Evolutionary conservation across 108 stramenopile genomes (phyloP).

Genomic region (Skeletonema costatum): DNA sequence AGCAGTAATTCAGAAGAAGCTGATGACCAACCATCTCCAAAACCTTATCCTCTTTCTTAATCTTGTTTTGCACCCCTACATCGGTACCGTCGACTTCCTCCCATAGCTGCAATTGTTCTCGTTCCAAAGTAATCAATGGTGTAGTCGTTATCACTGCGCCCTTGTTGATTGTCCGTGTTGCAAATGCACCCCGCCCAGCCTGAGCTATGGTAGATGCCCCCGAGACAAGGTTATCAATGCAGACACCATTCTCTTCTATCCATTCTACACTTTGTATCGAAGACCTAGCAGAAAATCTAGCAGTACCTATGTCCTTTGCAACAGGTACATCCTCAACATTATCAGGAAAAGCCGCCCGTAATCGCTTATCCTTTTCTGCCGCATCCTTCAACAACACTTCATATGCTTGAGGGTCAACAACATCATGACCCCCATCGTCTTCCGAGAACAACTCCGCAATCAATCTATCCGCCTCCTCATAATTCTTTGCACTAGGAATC

Average conservation of each 20-base stretch:
- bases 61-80: constrained; percentile 14
- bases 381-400: constrained; percentile 7
- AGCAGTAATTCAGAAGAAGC: constrained; percentile 77
- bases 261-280: constrained; percentile 41
- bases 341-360: constrained; percentile 26
- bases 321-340: constrained; percentile 16
- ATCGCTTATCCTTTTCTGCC: constrained; percentile 8
- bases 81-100: constrained; percentile 15
- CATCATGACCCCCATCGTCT: not conserved
- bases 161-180: constrained; percentile 41
- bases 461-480: constrained; percentile 30
- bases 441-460: constrained; percentile 8
- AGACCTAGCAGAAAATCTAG: not conserved
- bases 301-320: not conserved
- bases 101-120: constrained; percentile 47
- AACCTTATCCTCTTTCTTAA: constrained; percentile 6
- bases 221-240: constrained; percentile 54
- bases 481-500: constrained; percentile 47
- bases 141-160: constrained; percentile 20
- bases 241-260: constrained; percentile 55
- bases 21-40: constrained; percentile 30
- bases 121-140: constrained; percentile 29
- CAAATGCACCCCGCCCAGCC: constrained; percentile 69
- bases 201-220: constrained; percentile 49
- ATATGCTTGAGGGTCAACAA: not conserved